A percentile compares a stretch with the other conserved stretches of the same genome.
These are phyloP conservation scores for Macrophomina tecta DNA, from an alignment of 2,329 filamentous ascomycete species.

Conservation along the genomic window DNA sequence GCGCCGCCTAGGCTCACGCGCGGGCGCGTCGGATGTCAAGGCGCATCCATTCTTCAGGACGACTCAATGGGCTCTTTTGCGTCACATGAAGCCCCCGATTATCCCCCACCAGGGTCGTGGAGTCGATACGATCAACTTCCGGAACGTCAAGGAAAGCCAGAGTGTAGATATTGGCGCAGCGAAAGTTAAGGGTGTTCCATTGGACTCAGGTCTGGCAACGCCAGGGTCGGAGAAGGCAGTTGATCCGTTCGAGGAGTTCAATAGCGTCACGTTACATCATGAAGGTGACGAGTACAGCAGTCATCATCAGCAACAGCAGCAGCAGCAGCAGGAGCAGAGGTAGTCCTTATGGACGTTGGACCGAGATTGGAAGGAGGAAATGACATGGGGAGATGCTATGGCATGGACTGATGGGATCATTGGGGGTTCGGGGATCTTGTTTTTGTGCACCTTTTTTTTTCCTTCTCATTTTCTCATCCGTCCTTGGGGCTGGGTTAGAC, in stretches of 20 bases:
- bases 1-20: conserved; percentile 87
- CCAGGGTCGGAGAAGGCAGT: conserved; percentile 75
- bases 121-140: conserved; percentile 94
- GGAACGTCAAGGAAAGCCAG: conserved; percentile 96
- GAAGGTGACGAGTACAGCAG: conserved; percentile 74
- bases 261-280: conserved; percentile 95
- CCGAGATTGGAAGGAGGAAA: conserved; percentile 14
- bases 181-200: conserved; percentile 75
- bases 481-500: conserved; percentile 1
- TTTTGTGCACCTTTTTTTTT: neutral
- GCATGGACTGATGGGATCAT: conserved; percentile 31
- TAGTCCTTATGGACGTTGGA: conserved; percentile 4
- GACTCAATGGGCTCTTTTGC: conserved; percentile 95
- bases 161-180: conserved; percentile 77
- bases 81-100: conserved; percentile 98
- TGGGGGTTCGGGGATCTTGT: conserved; percentile 2
- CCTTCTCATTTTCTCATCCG: conserved; percentile 5
- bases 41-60: conserved; percentile 93
- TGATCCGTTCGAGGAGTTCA: conserved; percentile 98
- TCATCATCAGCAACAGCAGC: conserved; percentile 1
- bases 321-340: conserved; percentile 10
- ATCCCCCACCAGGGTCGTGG: conserved; percentile 89
- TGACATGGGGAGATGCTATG: conserved; percentile 10
- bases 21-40: conserved; percentile 96
- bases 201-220: conserved; percentile 85